Base-by-base conservation (phyloP, 1,284 basidiomycete genomes). In the Sanghuangporus sanghuang region DNA sequence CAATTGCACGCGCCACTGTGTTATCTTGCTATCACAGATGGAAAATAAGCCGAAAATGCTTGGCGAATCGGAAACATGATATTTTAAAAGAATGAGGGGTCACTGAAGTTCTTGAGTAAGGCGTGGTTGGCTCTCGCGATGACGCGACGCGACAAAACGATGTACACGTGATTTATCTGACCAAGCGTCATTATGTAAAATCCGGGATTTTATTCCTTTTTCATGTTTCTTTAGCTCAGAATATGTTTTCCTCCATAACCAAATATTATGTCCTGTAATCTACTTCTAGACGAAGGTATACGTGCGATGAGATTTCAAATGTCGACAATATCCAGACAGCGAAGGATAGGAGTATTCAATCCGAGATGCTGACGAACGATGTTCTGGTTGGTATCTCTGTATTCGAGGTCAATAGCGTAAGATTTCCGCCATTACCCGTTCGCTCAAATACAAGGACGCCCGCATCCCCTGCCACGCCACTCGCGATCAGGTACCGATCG, bases 391-490 rank as follows among this genome's bases (percentile, higher is more conserved):
- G 79, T 23, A 86, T 71, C 42, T 79, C 78, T 42, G 75, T 73
- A 68, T 87, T 85, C 63, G 76, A 75, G 8, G 80, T 81, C 50
- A 87, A 77, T 65, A 83, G 75, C 67, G 76, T 70, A 54, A 87
- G 72, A 66, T 82, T 79, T 53, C 74, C 73, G 18, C 85, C 86
- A 6, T 79, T 75, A n/a, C 85, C 77, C 8, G 77, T 80, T 56
- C 86, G 77, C 72, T 77, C 73, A 66, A 83, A 79, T 39, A 88
- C 74, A 62, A 82, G 78, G 11, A 85, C 79, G 1, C 87, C 87
- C 0, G 79, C 84, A 1, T 52, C 38, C 32, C 82, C 82, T 2
- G 76, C 79, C 56, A 77, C 76, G 2, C 86, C 85, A 21, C 77
- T 77, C 42, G 84, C 84, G 53, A 85, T 76, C 49, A 89, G 73